These are phyloP conservation scores for Fusarium keratoplasticum DNA, from an alignment of 2,329 filamentous ascomycete genomes.

Conservation along the genomic window DNA sequence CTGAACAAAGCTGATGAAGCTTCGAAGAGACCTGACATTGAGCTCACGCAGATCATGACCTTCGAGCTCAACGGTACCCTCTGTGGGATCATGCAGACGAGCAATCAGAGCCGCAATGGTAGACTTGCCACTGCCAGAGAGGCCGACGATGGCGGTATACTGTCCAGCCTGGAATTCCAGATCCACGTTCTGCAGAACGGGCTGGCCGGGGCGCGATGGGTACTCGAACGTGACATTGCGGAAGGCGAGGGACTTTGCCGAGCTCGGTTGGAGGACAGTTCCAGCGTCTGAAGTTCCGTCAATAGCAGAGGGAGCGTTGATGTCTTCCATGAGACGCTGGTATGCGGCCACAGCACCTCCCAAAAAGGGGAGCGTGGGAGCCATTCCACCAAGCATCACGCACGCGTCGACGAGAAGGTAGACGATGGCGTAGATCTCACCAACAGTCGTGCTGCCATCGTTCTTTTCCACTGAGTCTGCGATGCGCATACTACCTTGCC, in stretches of 20 bases:
- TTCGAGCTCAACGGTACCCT: slow-evolving; percentile 59
- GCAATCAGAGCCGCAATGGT: slow-evolving; percentile 66
- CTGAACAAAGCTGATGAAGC: slow-evolving; percentile 57
- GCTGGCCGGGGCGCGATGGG: slow-evolving; percentile 54
- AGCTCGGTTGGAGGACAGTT: slow-evolving; percentile 56
- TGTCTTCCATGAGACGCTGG: slow-evolving; percentile 66
- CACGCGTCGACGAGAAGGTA: slow-evolving; percentile 73
- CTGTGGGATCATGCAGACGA: slow-evolving; percentile 66
- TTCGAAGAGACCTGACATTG: slow-evolving; percentile 58
- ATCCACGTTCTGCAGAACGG: slow-evolving; percentile 57
- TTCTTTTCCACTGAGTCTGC: slow-evolving; percentile 51
- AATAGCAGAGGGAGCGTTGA: slow-evolving; percentile 62
- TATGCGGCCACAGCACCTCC: slow-evolving; percentile 68
- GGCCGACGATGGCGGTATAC: slow-evolving; percentile 67
- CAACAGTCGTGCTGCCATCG: slow-evolving; percentile 51
- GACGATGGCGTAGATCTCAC: slow-evolving; percentile 56
- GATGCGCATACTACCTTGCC: slow-evolving; percentile 69
- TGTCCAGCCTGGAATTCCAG: slow-evolving; percentile 59
- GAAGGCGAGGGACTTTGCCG: slow-evolving; percentile 50
- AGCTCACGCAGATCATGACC: slow-evolving; percentile 58
- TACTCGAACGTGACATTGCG: slow-evolving; percentile 57
- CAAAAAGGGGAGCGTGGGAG: slow-evolving; percentile 71
- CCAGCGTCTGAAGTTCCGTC: slow-evolving; percentile 53
- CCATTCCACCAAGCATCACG: slow-evolving; percentile 71
- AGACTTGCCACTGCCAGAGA: slow-evolving; percentile 68